Percentiles rank a stretch among this genome's conserved stretches.
phyloP scores from a whole-genome alignment of 805 yeast species.

The Candida piceae region DNA sequence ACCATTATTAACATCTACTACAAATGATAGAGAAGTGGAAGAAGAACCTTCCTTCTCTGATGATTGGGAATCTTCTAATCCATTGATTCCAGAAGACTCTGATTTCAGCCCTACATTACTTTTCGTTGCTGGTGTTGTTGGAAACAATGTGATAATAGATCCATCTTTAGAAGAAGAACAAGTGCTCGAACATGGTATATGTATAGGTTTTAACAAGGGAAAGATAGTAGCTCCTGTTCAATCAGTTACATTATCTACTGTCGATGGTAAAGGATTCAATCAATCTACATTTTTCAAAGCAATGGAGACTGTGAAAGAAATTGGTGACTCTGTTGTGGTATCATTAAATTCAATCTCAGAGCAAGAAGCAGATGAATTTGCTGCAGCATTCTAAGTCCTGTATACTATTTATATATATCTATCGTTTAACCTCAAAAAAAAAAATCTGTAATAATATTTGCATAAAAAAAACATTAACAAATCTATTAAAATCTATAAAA shows the following conservation, averaged over 20 bases:
- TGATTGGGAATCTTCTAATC: conserved; percentile 65
- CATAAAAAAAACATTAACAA: not conserved
- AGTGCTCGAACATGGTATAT: conserved; percentile 78
- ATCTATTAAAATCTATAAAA: not conserved
- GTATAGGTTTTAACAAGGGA: conserved; percentile 68
- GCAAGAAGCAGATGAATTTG: conserved; percentile 31
- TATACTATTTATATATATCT: too few relatives aligned
- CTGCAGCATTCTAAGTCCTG: conserved; percentile 20
- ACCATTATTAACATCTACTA: conserved; percentile 67
- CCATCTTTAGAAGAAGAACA: conserved; percentile 88
- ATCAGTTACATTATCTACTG: conserved; percentile 53
- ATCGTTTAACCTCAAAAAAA: too few relatives aligned
- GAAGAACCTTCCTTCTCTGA: conserved; percentile 91
- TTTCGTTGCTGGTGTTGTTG: conserved; percentile 72
- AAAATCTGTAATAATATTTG: not conserved
- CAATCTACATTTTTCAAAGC: conserved; percentile 46
- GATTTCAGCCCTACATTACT: conserved; percentile 66
- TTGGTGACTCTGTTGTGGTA: conserved; percentile 57
- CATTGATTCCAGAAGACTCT: conserved; percentile 35
- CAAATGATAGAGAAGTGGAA: conserved; percentile 62
- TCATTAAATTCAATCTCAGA: conserved; percentile 50
- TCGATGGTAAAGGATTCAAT: conserved; percentile 51
- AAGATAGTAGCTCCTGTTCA: conserved; percentile 68
- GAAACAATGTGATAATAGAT: conserved; percentile 64
- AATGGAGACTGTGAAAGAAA: conserved; percentile 49